These are phyloP conservation scores for Penicillium sumatraense DNA, from an alignment of 2,329 filamentous ascomycete genomes.

Conservation along the genomic window DNA sequence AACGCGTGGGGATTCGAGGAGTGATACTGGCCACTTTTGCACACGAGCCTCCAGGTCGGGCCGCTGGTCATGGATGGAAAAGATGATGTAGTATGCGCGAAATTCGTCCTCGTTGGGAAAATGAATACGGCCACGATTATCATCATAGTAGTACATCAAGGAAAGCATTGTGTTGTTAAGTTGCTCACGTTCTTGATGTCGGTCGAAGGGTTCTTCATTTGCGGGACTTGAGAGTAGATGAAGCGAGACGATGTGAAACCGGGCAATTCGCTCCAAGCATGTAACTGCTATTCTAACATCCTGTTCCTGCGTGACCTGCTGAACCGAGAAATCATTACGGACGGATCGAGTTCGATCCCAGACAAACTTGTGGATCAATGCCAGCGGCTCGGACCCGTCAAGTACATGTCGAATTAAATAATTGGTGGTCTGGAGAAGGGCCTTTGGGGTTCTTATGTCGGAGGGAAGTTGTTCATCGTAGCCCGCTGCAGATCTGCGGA, in stretches of 20 bases:
- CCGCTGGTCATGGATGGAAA: slow-evolving; percentile 56
- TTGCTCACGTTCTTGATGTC: slow-evolving; percentile 67
- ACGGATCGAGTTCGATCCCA: slow-evolving; percentile 70
- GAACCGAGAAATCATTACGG: slow-evolving; percentile 68
- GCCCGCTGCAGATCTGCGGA: slow-evolving; percentile 65
- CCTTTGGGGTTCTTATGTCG: slow-evolving; percentile 63
- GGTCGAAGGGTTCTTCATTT: slow-evolving; percentile 59
- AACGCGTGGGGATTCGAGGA: slow-evolving; percentile 58
- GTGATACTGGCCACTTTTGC: slow-evolving; percentile 57
- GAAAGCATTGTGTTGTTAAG: slow-evolving; percentile 66
- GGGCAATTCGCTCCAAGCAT: slow-evolving; percentile 66
- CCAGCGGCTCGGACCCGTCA: slow-evolving; percentile 54
- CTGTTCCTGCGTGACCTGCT: slow-evolving; percentile 61
- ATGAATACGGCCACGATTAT: slow-evolving; percentile 53
- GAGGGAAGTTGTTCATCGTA: slow-evolving; percentile 67
- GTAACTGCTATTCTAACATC: slow-evolving; percentile 63
- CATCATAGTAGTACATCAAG: slow-evolving; percentile 64
- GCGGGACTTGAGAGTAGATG: slow-evolving; percentile 61
- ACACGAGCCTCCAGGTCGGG: slow-evolving; percentile 63
- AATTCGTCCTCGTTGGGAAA: slow-evolving; percentile 68
- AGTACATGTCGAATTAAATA: slow-evolving; percentile 57
- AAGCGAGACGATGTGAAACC: slow-evolving; percentile 66
- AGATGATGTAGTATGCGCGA: slow-evolving; percentile 64
- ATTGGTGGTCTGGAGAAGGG: slow-evolving; percentile 52
- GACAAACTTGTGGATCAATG: slow-evolving; percentile 64